Evolutionary conservation across 2,329 filamentous ascomycete species (phyloP).

Genomic region (Aureobasidium sp.): DNA sequence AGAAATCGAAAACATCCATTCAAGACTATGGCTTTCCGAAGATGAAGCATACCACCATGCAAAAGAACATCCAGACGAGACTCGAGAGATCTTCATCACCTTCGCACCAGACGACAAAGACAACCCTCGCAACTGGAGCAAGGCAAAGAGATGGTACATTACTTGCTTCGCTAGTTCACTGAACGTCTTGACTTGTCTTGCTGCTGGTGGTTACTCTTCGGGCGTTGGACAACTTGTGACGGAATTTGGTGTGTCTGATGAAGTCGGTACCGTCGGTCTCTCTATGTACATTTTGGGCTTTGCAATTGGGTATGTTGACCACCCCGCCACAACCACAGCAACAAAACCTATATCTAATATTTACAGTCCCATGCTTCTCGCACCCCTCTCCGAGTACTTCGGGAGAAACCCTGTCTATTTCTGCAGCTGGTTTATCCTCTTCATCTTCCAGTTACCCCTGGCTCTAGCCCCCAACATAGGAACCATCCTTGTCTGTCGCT

Average conservation of each 20-base stretch:
- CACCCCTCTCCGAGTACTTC: conserved; percentile 28
- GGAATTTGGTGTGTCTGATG: conserved; percentile 22
- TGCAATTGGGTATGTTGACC: conserved; percentile 14
- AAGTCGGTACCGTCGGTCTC: conserved; percentile 25
- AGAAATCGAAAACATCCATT: conserved; percentile 1
- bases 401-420: conserved; percentile 28
- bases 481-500: conserved; percentile 22
- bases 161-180: conserved; percentile 31
- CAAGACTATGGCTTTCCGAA: conserved; percentile 12
- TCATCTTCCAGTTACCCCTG: conserved; percentile 23
- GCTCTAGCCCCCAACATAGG: conserved; percentile 11
- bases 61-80: conserved; percentile 15
- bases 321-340: neutral
- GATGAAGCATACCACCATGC: conserved; percentile 15
- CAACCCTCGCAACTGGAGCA: conserved; percentile 34
- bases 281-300: conserved; percentile 25
- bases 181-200: conserved; percentile 17
- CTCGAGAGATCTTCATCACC: conserved; percentile 17
- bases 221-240: conserved; percentile 7
- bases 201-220: conserved; percentile 12
- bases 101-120: conserved; percentile 21
- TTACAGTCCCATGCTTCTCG: conserved; percentile 20
- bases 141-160: conserved; percentile 33
- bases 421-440: conserved; percentile 23
- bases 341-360: neutral